These are phyloP conservation scores for Daldinia concentrica DNA, from an alignment of 495 filamentous ascomycete genomes.

Conservation along the genomic window DNA sequence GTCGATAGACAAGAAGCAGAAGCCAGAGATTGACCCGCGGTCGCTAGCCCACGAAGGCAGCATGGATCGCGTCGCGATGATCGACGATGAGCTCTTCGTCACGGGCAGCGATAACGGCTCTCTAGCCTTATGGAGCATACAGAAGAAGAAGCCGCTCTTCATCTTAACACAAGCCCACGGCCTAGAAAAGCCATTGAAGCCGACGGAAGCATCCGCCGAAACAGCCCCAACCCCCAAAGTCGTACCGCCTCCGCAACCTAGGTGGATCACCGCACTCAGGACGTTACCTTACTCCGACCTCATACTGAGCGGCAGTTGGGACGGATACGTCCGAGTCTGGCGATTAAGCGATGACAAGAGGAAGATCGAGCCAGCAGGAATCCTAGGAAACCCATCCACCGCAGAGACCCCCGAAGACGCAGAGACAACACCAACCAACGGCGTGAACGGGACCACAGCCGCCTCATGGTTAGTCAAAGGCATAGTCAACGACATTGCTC, in stretches of 20 bases:
- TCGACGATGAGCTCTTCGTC: conserved; percentile 90
- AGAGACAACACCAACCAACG: conserved; percentile 21
- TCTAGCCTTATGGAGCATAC: conserved; percentile 84
- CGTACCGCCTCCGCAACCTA: conserved; percentile 71
- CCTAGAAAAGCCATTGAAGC: conserved; percentile 70
- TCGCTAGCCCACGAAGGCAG: conserved; percentile 74
- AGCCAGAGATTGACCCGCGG: conserved; percentile 49
- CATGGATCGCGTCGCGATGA: conserved; percentile 87
- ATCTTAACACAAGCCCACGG: conserved; percentile 84
- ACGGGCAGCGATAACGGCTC: conserved; percentile 92
- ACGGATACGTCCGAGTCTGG: conserved; percentile 89
- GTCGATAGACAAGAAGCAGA: conserved; percentile 65
- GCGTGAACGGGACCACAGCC: conserved; percentile 16
- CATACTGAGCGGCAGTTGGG: conserved; percentile 91
- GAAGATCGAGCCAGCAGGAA: conserved; percentile 75
- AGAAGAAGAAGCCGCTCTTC: conserved; percentile 95
- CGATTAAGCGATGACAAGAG: conserved; percentile 82
- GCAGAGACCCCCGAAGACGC: conserved; percentile 4
- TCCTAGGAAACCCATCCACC: conserved; percentile 59
- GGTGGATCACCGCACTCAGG: conserved; percentile 89
- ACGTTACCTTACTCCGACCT: conserved; percentile 88
- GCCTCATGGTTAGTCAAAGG: conserved; percentile 64
- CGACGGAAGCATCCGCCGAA: conserved; percentile 77
- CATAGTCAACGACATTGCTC: conserved; percentile 83
- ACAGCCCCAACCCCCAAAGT: conserved; percentile 61